These are phyloP conservation scores for Leptosphaerulina australis DNA, from an alignment of 2,329 filamentous ascomycete genomes.

Conservation along the genomic window DNA sequence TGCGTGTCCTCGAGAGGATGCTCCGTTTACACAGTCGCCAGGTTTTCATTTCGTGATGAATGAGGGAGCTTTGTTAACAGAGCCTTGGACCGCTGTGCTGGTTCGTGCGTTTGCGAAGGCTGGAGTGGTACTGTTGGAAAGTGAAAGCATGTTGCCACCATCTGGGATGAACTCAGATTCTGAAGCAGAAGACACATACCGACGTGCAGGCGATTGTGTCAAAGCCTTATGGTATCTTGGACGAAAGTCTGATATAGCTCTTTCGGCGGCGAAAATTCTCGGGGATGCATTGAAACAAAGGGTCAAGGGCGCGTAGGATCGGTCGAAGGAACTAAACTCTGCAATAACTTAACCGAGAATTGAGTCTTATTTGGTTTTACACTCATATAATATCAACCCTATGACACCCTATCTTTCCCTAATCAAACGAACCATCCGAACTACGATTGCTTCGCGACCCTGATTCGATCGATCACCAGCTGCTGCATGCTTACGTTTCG, in stretches of 20 bases:
- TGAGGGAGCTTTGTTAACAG: slow-evolving; percentile 62
- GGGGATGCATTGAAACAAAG: slow-evolving; percentile 42
- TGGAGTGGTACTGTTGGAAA: slow-evolving; percentile 50
- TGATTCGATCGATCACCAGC: too few species aligned
- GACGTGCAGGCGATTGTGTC: slow-evolving; percentile 57
- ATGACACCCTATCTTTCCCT: too few species aligned
- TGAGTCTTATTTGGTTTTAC: too few species aligned
- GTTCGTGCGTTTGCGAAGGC: slow-evolving; percentile 61
- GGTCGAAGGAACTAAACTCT: slow-evolving; percentile 31
- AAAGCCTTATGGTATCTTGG: slow-evolving; percentile 62
- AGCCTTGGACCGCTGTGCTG: slow-evolving; percentile 65
- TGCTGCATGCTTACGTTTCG: too few species aligned
- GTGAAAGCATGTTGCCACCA: slow-evolving; percentile 28
- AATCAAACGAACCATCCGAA: too few species aligned
- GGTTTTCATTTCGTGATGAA: slow-evolving; percentile 62
- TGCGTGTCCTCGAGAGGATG: slow-evolving; percentile 47
- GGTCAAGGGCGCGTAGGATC: slow-evolving; percentile 30
- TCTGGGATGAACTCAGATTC: background rate
- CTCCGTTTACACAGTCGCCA: slow-evolving; percentile 40
- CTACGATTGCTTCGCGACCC: too few species aligned
- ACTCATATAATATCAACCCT: too few species aligned
- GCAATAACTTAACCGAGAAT: too few species aligned
- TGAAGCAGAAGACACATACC: slow-evolving; percentile 38
- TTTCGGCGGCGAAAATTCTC: slow-evolving; percentile 49
- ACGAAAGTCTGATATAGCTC: slow-evolving; percentile 61